Base-by-base conservation (phyloP, 768 basidiomycete genomes). In the Dacryopinax primogenitus region DNA sequence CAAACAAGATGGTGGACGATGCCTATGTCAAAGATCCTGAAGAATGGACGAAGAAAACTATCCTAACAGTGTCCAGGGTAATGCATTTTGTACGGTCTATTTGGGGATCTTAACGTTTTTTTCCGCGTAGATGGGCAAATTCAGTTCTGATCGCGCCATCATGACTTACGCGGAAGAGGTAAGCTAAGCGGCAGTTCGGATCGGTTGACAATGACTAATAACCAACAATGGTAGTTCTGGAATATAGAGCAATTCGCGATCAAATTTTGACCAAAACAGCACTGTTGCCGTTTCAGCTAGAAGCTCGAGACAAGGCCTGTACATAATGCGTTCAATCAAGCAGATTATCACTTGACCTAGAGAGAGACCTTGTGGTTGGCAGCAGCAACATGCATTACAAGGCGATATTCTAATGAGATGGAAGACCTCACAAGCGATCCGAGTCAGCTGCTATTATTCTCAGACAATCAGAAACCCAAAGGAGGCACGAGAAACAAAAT, bases 61-160 rank as follows among this genome's bases (percentile, higher is more conserved):
- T 93, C 74, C 76, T 80, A 47, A 93, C 91, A 15, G 85, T 86
- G 3, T 88, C 87, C 35, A 89, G 88, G 80, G 85, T 84, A 65
- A 9, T 18, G 15, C 33, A 12, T 28, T 35, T 16, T 33, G 37
- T 47, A 7, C 23, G 34, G 35, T n/a, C 28, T 28, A n/a, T n/a
- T n/a, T n/a, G n/a, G n/a, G n/a, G n/a, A n/a, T n/a, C n/a, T n/a
- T n/a, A n/a, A n/a, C n/a, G n/a, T n/a, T n/a, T n/a, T n/a, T n/a
- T 71, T 67, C 71, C 11, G 69, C 71, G 62, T 69, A 87, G 84
- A 97, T 96, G 93, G 93, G 92, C 74, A 94, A 93, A 72, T 97
- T 97, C 80, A 92, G 91, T 74, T 90, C 89, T 34, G 95, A 98
- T 73, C 82, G 94, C 63, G 90, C 92, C 2, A 94, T 96, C 72